These are phyloP conservation scores for Penicillium psychrosexuale DNA, from an alignment of 2,329 filamentous ascomycete genomes.

Conservation along the genomic window DNA sequence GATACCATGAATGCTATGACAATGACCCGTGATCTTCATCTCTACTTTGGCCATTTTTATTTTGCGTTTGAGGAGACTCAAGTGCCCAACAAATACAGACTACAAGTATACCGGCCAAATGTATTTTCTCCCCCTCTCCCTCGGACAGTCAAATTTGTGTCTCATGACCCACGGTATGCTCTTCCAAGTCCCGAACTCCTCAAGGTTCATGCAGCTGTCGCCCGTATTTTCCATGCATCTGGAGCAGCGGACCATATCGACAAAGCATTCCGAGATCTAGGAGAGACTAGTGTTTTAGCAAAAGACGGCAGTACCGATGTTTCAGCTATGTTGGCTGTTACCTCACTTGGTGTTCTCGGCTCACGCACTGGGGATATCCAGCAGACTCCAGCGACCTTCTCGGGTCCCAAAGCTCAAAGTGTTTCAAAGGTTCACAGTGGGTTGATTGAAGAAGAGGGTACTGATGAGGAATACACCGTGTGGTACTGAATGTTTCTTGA, in stretches of 20 bases:
- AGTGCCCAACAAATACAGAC: not conserved
- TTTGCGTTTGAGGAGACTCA: not conserved
- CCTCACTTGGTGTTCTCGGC: not conserved
- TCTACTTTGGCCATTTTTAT: not conserved
- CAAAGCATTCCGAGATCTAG: not conserved
- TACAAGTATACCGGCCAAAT: not conserved
- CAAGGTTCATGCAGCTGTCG: not conserved
- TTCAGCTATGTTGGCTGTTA: not conserved
- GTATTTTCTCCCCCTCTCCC: not conserved
- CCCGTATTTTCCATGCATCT: slow-evolving; percentile 2
- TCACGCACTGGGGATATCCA: not conserved
- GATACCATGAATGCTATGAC: not conserved
- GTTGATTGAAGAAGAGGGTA: no score
- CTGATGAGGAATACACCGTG: no score
- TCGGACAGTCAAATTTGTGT: not conserved
- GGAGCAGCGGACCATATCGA: not conserved
- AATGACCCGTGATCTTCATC: not conserved
- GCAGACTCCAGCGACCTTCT: no score
- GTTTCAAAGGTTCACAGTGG: not conserved
- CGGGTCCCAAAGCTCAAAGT: no score
- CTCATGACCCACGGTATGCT: not conserved
- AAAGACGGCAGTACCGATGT: not conserved
- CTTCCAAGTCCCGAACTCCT: not conserved
- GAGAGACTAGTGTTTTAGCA: not conserved
- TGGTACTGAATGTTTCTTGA: no score